phyloP scores from a whole-genome alignment of 2,329 filamentous ascomycete species.

The Cladosporium sp. region DNA sequence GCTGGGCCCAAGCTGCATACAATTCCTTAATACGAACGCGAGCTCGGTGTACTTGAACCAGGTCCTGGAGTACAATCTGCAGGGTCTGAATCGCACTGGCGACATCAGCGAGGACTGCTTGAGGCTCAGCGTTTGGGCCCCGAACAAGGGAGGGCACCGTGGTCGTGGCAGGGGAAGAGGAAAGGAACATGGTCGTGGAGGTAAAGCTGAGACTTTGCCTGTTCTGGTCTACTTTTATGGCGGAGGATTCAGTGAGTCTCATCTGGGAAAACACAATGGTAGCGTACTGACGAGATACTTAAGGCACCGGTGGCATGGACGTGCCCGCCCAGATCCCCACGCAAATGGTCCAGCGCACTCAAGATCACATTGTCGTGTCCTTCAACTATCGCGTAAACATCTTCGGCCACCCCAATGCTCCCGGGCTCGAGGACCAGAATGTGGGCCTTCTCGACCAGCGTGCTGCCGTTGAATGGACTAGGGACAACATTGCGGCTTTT shows the following conservation, averaged over 20 bases:
- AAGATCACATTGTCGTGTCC: conserved; percentile 50
- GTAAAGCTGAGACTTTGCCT: conserved; percentile 25
- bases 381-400: conserved; percentile 54
- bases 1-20: conserved; percentile 24
- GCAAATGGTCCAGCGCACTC: conserved; percentile 45
- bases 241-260: conserved; percentile 34
- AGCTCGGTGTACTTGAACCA: conserved; percentile 17
- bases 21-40: conserved; percentile 19
- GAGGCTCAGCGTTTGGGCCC: conserved; percentile 42
- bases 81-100: conserved; percentile 25
- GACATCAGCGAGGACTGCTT: conserved; percentile 41
- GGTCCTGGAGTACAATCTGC: conserved; percentile 26
- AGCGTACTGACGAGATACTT: conserved; percentile 54
- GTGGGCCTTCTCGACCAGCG: conserved; percentile 59
- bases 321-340: conserved; percentile 56
- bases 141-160: conserved; percentile 15
- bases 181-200: conserved; percentile 2
- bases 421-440: conserved; percentile 37
- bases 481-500: conserved; percentile 51
- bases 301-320: conserved; percentile 36
- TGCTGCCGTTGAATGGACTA: conserved; percentile 53
- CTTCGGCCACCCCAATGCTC: conserved; percentile 6
- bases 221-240: conserved; percentile 46
- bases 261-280: conserved; percentile 30
- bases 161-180: neutral